Percentiles rank a stretch among this genome's conserved stretches.
Conservation (phyloP, 805 yeast species). For the Nakazawaea molendinolei region DNA sequence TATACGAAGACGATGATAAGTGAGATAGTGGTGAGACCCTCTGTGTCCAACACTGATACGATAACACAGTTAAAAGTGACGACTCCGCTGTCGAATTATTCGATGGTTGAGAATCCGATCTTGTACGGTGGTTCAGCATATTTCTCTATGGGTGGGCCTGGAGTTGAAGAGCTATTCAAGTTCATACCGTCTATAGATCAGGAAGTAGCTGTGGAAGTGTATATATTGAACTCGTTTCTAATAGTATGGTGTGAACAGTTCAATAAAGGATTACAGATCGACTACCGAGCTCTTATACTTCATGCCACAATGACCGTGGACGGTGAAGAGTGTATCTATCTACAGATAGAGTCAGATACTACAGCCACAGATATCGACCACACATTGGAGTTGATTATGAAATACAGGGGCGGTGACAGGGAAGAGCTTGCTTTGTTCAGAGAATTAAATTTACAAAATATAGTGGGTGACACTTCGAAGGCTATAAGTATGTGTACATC, state of each 20-base stretch:
- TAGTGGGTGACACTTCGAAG: slow-evolving; percentile 20
- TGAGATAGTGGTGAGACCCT: slow-evolving; percentile 9
- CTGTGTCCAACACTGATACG: slow-evolving; percentile 11
- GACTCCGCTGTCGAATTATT: slow-evolving; percentile 7
- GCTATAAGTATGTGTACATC: slow-evolving; percentile 33
- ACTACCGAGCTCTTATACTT: slow-evolving; percentile 13
- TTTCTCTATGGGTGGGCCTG: too few species aligned
- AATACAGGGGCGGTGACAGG: neutral
- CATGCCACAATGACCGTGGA: slow-evolving; percentile 12
- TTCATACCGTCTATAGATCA: too few species aligned
- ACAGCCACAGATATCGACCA: neutral
- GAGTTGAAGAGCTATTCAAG: too few species aligned
- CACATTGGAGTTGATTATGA: neutral
- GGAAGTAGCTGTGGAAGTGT: slow-evolving; percentile 9
- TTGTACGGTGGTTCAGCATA: slow-evolving; percentile 8
- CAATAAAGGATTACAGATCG: slow-evolving; percentile 12
- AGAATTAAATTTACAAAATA: slow-evolving; percentile 1
- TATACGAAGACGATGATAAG: neutral
- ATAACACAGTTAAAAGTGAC: slow-evolving; percentile 1
- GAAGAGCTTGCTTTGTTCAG: slow-evolving; percentile 1
- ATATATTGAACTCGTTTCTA: slow-evolving; percentile 13
- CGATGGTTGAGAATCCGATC: slow-evolving; percentile 12
- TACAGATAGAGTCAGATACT: slow-evolving; percentile 12
- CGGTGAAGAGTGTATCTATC: slow-evolving; percentile 8
- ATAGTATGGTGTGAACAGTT: slow-evolving; percentile 13